These are phyloP conservation scores for Tulasnella sp. DNA, from an alignment of 768 basidiomycete genomes.

Conservation along the genomic window DNA sequence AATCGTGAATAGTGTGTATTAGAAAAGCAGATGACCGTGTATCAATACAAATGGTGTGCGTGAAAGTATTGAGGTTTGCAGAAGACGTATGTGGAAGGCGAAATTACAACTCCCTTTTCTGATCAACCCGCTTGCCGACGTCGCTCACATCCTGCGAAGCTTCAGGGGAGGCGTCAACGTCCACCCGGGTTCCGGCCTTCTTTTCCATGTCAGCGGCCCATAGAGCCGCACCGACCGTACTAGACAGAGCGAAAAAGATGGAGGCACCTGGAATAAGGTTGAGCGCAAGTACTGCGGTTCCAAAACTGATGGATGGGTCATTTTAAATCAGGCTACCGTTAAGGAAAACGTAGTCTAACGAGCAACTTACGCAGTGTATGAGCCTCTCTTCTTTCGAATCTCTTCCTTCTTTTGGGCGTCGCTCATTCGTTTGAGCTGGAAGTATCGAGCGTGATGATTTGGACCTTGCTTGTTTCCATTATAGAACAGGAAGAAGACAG, in stretches of 20 bases:
- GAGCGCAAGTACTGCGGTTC: conserved; percentile 55
- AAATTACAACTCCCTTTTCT: not conserved
- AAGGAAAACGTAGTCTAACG: not conserved
- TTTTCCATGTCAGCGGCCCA: conserved; percentile 69
- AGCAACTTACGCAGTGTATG: conserved; percentile 59
- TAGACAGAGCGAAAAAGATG: conserved; percentile 59
- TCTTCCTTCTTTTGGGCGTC: conserved; percentile 45
- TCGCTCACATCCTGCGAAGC: conserved; percentile 19
- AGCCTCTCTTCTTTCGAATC: conserved; percentile 50
- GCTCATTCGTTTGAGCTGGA: conserved; percentile 60
- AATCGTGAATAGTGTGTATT: not conserved
- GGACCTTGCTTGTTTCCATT: conserved; percentile 53
- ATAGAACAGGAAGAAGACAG: conserved; percentile 56
- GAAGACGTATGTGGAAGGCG: not conserved
- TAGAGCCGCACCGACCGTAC: conserved; percentile 64
- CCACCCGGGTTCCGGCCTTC: conserved; percentile 23
- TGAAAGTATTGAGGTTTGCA: not conserved
- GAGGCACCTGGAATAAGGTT: conserved; percentile 60
- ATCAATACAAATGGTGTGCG: not conserved
- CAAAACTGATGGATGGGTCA: conserved; percentile 47
- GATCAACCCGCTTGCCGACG: conserved; percentile 18
- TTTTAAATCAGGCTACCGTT: not conserved
- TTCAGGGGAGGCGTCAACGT: conserved; percentile 19
- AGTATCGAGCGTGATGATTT: conserved; percentile 61
- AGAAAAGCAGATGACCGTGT: not conserved